phyloP scores from a whole-genome alignment of 2,329 filamentous ascomycete genomes.

The Fusarium sp. region DNA sequence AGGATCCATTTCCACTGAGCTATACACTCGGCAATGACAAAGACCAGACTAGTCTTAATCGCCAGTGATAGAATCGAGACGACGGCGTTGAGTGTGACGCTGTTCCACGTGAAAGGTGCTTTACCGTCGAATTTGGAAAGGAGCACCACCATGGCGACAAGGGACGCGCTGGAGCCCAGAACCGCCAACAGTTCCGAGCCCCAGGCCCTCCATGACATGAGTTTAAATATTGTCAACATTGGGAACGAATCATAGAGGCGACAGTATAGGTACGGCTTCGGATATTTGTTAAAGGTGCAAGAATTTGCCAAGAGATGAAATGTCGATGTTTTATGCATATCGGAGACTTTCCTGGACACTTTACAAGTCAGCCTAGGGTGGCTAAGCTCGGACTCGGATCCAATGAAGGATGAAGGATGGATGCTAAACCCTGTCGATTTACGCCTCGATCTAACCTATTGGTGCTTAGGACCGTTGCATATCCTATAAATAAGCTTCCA shows the following conservation, averaged over 20 bases:
- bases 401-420: background rate
- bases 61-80: slow-evolving; percentile 24
- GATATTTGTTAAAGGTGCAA: background rate
- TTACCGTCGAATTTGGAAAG: slow-evolving; percentile 13
- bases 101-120: slow-evolving; percentile 19
- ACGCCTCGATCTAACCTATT: background rate
- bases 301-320: background rate
- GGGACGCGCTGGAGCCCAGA: background rate
- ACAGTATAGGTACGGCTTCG: background rate
- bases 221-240: background rate
- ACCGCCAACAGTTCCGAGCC: slow-evolving; percentile 5
- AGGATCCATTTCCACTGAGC: slow-evolving; percentile 37
- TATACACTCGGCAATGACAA: slow-evolving; percentile 22
- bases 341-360: background rate
- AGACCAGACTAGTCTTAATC: slow-evolving; percentile 17
- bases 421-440: background rate
- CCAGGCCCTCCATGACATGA: slow-evolving; percentile 4
- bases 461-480: background rate
- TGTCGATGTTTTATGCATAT: background rate
- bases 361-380: background rate
- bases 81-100: slow-evolving; percentile 32
- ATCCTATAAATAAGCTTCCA: background rate
- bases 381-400: background rate
- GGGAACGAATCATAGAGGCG: background rate
- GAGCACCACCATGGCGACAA: slow-evolving; percentile 12